A percentile compares a stretch with the other conserved stretches of the same genome.
phyloP scores from a whole-genome alignment of 2,329 filamentous ascomycete genomes.

The Fusarium succisae region DNA sequence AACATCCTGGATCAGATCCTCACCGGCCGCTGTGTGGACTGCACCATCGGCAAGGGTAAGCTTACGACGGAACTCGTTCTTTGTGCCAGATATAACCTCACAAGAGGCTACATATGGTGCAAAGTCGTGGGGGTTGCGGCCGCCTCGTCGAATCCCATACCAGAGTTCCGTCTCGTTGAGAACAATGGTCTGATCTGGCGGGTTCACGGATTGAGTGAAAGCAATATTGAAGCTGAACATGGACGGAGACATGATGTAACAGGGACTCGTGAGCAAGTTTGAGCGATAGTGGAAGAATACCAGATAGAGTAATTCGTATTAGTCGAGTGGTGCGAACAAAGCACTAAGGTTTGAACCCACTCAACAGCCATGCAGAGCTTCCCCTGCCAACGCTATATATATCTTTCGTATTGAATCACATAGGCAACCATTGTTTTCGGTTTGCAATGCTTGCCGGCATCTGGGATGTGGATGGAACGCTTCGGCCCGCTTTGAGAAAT shows the following conservation, averaged over 20 bases:
- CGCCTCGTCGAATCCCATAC: neutral
- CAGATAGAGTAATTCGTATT: neutral
- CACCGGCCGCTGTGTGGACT: neutral
- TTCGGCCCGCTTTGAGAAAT: neutral
- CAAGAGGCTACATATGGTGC: neutral
- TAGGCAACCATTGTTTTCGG: neutral
- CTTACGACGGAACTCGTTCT: neutral
- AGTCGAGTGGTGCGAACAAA: neutral
- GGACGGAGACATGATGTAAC: neutral
- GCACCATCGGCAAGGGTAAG: neutral
- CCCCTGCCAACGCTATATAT: neutral
- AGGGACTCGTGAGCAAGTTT: too few relatives aligned
- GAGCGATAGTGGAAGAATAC: neutral
- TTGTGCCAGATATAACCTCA: neutral
- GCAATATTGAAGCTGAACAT: neutral
- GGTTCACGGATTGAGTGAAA: neutral
- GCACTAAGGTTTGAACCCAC: neutral
- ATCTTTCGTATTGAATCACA: neutral
- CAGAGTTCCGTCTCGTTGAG: neutral
- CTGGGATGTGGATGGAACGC: neutral
- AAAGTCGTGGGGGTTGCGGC: neutral
- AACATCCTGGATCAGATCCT: neutral
- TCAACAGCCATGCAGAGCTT: neutral
- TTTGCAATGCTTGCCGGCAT: neutral
- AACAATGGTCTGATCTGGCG: neutral